These are phyloP conservation scores for Backusella morwellensis DNA, from an alignment of 192 early-diverging fungal genomes.

Conservation along the genomic window DNA sequence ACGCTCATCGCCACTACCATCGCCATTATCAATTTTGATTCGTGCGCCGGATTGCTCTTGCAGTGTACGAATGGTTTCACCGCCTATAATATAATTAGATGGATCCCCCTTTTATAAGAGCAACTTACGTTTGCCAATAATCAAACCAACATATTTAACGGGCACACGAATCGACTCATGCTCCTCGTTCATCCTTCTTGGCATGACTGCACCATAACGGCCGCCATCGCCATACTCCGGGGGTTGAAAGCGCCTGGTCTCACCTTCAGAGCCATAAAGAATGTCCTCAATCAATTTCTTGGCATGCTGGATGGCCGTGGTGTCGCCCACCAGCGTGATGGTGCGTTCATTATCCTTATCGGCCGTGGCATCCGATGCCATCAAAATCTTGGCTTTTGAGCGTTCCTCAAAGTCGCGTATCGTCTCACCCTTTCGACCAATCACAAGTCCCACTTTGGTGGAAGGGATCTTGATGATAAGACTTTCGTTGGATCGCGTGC, in stretches of 20 bases:
- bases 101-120: no score
- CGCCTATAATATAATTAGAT: slow-evolving; percentile 41
- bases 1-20: slow-evolving; percentile 40
- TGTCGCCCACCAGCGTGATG: slow-evolving; percentile 70
- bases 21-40: slow-evolving; percentile 52
- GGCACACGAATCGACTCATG: slow-evolving; percentile 60
- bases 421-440: slow-evolving; percentile 76
- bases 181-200: slow-evolving; percentile 17
- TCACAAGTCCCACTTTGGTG: slow-evolving; percentile 79
- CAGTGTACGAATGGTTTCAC: slow-evolving; percentile 57
- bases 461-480: slow-evolving; percentile 61
- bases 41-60: slow-evolving; percentile 62
- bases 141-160: slow-evolving; percentile 51
- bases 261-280: slow-evolving; percentile 40
- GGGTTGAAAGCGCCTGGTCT: neutral
- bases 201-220: slow-evolving; percentile 12
- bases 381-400: slow-evolving; percentile 68
- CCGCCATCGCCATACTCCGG: neutral
- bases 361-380: slow-evolving; percentile 53
- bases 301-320: slow-evolving; percentile 65
- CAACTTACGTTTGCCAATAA: slow-evolving; percentile 46
- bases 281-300: slow-evolving; percentile 76
- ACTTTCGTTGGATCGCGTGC: slow-evolving; percentile 19
- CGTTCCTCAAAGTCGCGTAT: slow-evolving; percentile 69
- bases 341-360: slow-evolving; percentile 44